Evolutionary conservation across 139 green algal genomes (phyloP).

Genomic region (Coelastrella sp.): DNA sequence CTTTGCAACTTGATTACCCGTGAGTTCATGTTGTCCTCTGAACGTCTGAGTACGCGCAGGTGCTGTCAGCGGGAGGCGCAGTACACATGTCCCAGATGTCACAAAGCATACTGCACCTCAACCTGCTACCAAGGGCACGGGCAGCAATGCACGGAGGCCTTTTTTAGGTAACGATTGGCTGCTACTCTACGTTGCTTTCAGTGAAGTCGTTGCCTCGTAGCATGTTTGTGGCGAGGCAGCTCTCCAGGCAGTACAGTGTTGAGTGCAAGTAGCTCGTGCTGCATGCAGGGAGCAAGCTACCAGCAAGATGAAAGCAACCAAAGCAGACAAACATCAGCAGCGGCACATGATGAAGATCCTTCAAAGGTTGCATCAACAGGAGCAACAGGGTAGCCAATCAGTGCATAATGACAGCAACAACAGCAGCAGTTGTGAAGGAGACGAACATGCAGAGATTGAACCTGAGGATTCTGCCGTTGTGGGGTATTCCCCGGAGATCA

Average conservation of each 20-base stretch:
- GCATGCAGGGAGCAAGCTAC: constrained; percentile 66
- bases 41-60: constrained; percentile 66
- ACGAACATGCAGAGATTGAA: background rate
- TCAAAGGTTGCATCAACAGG: constrained; percentile 59
- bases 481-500: background rate
- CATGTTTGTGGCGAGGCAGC: no score
- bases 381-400: constrained; percentile 14
- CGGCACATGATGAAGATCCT: constrained; percentile 72
- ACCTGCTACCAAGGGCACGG: constrained; percentile 82
- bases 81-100: constrained; percentile 87
- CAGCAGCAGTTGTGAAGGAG: background rate
- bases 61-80: constrained; percentile 64
- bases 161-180: constrained; percentile 64
- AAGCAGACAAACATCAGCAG: constrained; percentile 55
- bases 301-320: constrained; percentile 57
- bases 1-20: no score
- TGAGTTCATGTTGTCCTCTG: no score
- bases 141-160: constrained; percentile 74
- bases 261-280: background rate
- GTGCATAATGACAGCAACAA: background rate
- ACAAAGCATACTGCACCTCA: constrained; percentile 81
- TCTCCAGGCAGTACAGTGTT: background rate
- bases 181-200: background rate
- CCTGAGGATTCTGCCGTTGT: background rate
- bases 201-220: no score